Evolutionary conservation across 768 basidiomycete genomes (phyloP), one percentile per base, ranked within the genome.

Genomic region (Leccinum longicurvipes): DNA sequence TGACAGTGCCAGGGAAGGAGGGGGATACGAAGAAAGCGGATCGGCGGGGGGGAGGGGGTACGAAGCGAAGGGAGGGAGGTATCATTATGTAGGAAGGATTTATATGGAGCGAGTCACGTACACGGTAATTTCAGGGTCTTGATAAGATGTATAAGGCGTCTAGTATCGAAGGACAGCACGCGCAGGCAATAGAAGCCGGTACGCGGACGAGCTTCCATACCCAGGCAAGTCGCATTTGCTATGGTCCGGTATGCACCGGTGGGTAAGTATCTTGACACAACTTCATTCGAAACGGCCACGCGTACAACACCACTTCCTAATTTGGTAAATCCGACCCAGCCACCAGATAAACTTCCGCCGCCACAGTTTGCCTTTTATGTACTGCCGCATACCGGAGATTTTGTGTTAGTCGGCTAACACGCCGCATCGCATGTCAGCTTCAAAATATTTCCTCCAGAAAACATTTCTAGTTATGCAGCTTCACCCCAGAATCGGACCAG

Each of bases 41-140:
- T 55, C 57, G 56, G 58, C 57, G 65, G 61, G 61, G 56, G 51
- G 51, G 58, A 59, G 58, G 52, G 51, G 55, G 58, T 64, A 68
- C 68, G 68, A 65, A 63, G 59, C 57, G 21, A 54, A 39, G 34
- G 61, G 60, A 62, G 59, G 52, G 21, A 54, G 39, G 32, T 28
- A 45, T 54, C 56, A 32, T 49, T 44, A 45, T 34, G 53, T 42
- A 44, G 39, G 60, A 62, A 54, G 50, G 60, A 65, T 70, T 72
- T 70, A 72, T 70, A 70, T 57, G 60, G 59, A 66, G 60, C 53
- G 31, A 56, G 49, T 62, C 61, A 70, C 68, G 70, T 68, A 70
- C 70, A 68, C 66, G 70, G 70, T 62, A 68, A 66, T 72, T 66
- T 66, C 54, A 70, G 68, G 66, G 68, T 66, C 61, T 47, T 64